A percentile compares a stretch with the other conserved stretches of the same genome.
Conservation (phyloP, 148 eudicot species). For the Spergularia marina region DNA sequence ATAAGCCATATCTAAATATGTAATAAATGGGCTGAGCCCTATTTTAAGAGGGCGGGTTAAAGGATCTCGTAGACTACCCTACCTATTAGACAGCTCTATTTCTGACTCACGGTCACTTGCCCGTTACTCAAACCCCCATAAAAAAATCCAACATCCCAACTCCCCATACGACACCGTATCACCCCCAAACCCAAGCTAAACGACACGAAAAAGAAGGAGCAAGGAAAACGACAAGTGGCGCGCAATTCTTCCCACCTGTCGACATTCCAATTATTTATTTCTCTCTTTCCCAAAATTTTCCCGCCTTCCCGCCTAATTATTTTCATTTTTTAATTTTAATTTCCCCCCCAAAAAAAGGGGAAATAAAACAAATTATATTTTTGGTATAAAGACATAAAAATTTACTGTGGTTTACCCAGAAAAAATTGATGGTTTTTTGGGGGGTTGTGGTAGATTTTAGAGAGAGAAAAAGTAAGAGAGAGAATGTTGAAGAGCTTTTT, state of each 20-base stretch:
- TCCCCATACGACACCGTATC: too few species aligned
- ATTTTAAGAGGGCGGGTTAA: too few species aligned
- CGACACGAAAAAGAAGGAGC: background rate
- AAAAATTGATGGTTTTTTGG: slow-evolving; percentile 14
- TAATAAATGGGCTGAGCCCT: too few species aligned
- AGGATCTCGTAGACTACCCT: too few species aligned
- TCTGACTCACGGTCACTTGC: background rate
- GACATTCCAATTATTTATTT: background rate
- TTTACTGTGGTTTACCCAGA: background rate
- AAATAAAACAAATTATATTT: background rate
- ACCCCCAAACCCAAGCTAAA: background rate
- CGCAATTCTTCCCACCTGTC: background rate
- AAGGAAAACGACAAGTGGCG: background rate
- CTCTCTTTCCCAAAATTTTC: slow-evolving; percentile 5
- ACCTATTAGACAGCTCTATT: too few species aligned
- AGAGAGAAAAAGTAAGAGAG: slow-evolving; percentile 4
- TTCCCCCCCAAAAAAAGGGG: background rate
- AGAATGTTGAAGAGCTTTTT: slow-evolving; percentile 33
- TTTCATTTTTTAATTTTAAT: background rate
- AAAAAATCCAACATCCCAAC: too few species aligned
- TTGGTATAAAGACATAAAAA: background rate
- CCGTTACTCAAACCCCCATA: background rate
- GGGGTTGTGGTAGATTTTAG: background rate
- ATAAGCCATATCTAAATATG: too few species aligned
- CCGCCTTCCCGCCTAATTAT: slow-evolving; percentile 20